These are phyloP conservation scores for Daldinia sp. DNA, from an alignment of 2,329 filamentous ascomycete species.

Conservation along the genomic window DNA sequence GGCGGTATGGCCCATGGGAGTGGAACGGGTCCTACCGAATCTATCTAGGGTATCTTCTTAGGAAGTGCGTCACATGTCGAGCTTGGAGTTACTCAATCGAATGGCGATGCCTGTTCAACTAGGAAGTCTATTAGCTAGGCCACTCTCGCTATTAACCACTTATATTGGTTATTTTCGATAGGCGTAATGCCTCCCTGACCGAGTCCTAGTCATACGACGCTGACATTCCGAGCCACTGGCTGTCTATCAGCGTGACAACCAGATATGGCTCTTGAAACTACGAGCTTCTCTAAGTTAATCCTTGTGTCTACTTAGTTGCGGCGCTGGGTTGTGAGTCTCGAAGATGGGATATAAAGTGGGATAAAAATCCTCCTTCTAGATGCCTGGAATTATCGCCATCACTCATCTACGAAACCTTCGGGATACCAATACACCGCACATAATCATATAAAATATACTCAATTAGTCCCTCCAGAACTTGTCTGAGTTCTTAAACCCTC, in stretches of 20 bases:
- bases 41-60: conserved; percentile 10
- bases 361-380: not conserved
- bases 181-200: conserved; percentile 27
- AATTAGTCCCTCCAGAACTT: not conserved
- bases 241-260: conserved; percentile 15
- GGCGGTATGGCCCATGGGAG: conserved; percentile 5
- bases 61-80: conserved; percentile 30
- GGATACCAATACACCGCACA: not conserved
- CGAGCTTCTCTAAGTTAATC: not conserved
- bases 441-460: not conserved
- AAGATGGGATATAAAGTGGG: conserved; percentile 3
- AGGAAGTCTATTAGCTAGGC: conserved; percentile 29
- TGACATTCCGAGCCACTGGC: conserved; percentile 33
- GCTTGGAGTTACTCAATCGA: conserved; percentile 13
- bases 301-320: conserved; percentile 3
- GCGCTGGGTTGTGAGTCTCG: conserved; percentile 21
- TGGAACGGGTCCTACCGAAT: conserved; percentile 29
- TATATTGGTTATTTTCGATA: conserved; percentile 12
- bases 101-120: conserved; percentile 22
- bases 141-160: conserved; percentile 19
- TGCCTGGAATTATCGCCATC: conserved; percentile 3
- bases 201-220: conserved; percentile 36
- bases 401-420: not conserved
- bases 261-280: conserved; percentile 16
- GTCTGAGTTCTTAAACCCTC: not conserved